phyloP scores from a whole-genome alignment of 441 rosid genomes.

The Adansonia gregorii region DNA sequence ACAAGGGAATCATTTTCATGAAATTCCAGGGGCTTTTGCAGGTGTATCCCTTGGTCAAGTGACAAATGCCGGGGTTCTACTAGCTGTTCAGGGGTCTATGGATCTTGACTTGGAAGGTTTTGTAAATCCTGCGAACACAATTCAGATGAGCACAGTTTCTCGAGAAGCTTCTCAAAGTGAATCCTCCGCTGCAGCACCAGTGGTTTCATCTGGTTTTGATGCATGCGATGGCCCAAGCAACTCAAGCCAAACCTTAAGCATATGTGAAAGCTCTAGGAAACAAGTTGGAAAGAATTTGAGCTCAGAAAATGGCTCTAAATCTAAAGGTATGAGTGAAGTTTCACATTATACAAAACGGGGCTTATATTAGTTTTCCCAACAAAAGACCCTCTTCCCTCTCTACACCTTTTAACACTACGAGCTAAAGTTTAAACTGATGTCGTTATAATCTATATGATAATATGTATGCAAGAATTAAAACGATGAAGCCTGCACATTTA shows the following conservation, averaged over 20 bases:
- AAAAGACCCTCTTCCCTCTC: not conserved
- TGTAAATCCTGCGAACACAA: conserved; percentile 43
- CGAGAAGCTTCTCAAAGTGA: conserved; percentile 70
- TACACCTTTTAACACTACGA: not conserved
- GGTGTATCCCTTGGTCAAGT: conserved; percentile 41
- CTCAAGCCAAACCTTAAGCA: conserved; percentile 55
- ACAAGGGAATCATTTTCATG: conserved; percentile 39
- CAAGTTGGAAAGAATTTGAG: conserved; percentile 40
- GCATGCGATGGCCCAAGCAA: conserved; percentile 63
- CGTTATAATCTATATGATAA: not conserved
- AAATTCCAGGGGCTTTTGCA: conserved; percentile 37
- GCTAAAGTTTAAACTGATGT: not conserved
- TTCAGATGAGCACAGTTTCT: conserved; percentile 48
- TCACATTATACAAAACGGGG: not conserved
- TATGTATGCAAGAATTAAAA: not conserved
- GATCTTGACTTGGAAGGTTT: conserved; percentile 55
- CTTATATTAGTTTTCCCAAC: not conserved
- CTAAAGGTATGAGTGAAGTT: conserved; percentile 46
- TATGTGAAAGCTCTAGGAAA: conserved; percentile 64
- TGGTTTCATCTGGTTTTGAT: conserved; percentile 64
- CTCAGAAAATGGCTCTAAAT: conserved; percentile 50
- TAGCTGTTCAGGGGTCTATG: conserved; percentile 40
- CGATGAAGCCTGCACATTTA: not conserved
- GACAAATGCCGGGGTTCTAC: conserved; percentile 32
- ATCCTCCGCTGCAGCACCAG: conserved; percentile 76